Percentiles rank a stretch among this genome's conserved stretches.
Evolutionary conservation across 352 stramenopile species (phyloP).

Genomic region (Phytopythium helicoides): DNA sequence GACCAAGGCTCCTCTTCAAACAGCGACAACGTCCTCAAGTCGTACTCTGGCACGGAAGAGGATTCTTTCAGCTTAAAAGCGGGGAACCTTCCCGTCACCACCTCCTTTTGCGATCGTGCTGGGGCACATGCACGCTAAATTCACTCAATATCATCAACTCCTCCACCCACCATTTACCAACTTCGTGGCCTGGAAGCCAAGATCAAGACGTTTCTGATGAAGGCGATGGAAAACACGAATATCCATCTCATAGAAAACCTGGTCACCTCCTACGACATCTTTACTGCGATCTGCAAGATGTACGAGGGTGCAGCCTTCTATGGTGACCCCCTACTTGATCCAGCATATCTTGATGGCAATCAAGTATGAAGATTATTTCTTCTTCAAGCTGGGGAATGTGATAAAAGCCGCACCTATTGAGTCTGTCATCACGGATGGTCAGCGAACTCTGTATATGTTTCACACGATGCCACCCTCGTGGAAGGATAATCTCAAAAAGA

Average conservation of each 20-base stretch:
- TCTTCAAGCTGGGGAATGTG: slow-evolving; percentile 7
- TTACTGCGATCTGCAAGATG: slow-evolving; percentile 9
- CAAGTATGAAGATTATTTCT: slow-evolving; percentile 11
- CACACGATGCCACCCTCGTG: slow-evolving; percentile 7
- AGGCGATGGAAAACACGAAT: slow-evolving; percentile 20
- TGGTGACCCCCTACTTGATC: slow-evolving; percentile 10
- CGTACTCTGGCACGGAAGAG: slow-evolving; percentile 4
- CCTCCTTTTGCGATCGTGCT: no score
- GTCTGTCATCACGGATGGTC: slow-evolving; percentile 6
- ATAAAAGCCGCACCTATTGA: slow-evolving; percentile 10
- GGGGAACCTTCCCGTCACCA: no score
- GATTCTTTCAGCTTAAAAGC: no score
- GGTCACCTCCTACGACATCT: slow-evolving; percentile 14
- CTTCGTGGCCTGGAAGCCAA: slow-evolving; percentile 10
- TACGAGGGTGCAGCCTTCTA: slow-evolving; percentile 7
- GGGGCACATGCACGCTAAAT: no score
- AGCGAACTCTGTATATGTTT: slow-evolving; percentile 8
- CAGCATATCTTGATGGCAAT: slow-evolving; percentile 11
- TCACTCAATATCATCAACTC: background rate
- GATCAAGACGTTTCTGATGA: slow-evolving; percentile 16
- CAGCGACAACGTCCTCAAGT: slow-evolving; percentile 9
- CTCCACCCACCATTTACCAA: background rate
- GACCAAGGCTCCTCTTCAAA: slow-evolving; percentile 3
- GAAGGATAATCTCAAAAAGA: slow-evolving; percentile 11
- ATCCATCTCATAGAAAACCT: slow-evolving; percentile 13